Evolutionary conservation across 2,329 filamentous ascomycete species (phyloP).

Genomic region (Fusarium equiseti): DNA sequence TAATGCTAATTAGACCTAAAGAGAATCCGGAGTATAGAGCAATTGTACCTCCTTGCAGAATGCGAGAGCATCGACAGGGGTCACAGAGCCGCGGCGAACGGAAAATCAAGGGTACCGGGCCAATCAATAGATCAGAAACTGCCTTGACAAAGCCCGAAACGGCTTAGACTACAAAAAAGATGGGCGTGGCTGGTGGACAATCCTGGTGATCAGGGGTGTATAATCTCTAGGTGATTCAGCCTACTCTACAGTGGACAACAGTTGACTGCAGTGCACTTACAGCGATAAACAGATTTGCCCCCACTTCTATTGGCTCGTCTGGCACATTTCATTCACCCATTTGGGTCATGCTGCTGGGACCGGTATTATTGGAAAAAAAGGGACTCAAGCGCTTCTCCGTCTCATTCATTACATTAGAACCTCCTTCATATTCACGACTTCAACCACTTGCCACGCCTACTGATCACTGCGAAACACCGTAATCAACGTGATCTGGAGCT

Average conservation of each 20-base stretch:
- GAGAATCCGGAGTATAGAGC: conserved; percentile 36
- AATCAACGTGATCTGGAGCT: conserved; percentile 13
- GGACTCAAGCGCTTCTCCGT: conserved; percentile 46
- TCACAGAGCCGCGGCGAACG: conserved; percentile 40
- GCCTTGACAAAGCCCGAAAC: conserved; percentile 42
- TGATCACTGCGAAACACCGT: conserved; percentile 30
- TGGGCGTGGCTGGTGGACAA: conserved; percentile 39
- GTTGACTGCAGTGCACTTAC: conserved; percentile 25
- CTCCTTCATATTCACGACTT: conserved; percentile 40
- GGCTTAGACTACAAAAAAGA: conserved; percentile 42
- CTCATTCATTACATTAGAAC: conserved; percentile 43
- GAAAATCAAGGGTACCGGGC: conserved; percentile 49
- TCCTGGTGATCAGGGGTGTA: conserved; percentile 31
- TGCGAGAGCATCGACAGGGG: conserved; percentile 35
- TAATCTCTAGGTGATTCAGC: conserved; percentile 10
- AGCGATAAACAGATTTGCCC: conserved; percentile 16
- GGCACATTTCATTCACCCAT: conserved; percentile 40
- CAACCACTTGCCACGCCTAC: conserved; percentile 25
- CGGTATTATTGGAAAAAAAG: conserved; percentile 48
- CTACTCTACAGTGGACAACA: conserved; percentile 23
- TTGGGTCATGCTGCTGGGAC: conserved; percentile 35
- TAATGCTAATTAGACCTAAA: conserved; percentile 1
- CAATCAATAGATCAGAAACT: conserved; percentile 41
- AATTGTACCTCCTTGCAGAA: conserved; percentile 35
- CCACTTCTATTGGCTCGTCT: conserved; percentile 38